A percentile compares a stretch with the other conserved stretches of the same genome.
Evolutionary conservation across 140 eudicot species (phyloP).

Genomic region (Ambrosia hybrid): DNA sequence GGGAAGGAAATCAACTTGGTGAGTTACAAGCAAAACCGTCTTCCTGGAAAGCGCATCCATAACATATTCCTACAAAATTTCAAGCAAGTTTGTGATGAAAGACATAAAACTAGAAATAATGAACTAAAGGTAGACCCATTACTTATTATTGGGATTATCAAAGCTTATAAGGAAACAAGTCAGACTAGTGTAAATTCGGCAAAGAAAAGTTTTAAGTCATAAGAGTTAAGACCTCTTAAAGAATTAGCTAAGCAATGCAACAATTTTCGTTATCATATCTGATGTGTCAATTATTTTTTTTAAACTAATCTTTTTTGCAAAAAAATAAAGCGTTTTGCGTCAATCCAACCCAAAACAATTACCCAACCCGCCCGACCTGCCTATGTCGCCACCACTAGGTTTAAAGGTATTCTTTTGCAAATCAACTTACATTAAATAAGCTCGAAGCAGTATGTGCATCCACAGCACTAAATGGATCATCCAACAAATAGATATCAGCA

Average conservation of each 20-base stretch:
- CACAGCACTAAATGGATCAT: constrained; percentile 98
- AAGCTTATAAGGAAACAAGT: not conserved
- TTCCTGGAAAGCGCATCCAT: constrained; percentile 87
- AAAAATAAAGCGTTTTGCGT: too few species aligned
- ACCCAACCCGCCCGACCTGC: too few species aligned
- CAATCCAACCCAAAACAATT: too few species aligned
- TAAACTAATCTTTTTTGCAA: too few species aligned
- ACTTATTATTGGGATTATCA: not conserved
- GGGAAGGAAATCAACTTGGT: constrained; percentile 99
- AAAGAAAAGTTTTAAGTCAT: too few species aligned
- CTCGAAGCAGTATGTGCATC: constrained; percentile 95
- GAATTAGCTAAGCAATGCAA: too few species aligned
- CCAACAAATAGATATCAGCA: constrained; percentile 94
- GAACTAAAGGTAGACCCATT: not conserved
- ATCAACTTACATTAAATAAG: constrained; percentile 62
- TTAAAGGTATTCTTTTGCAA: not conserved
- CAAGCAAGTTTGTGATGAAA: not conserved
- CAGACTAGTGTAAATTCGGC: too few species aligned
- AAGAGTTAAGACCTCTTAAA: too few species aligned
- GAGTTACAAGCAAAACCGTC: constrained; percentile 94
- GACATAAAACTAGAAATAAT: constrained; percentile 15
- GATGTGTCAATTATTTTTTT: too few species aligned
- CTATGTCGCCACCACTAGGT: not conserved
- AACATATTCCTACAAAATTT: constrained; percentile 68
- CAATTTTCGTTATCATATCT: too few species aligned